These are phyloP conservation scores for Phymatotrichopsis omnivora DNA, from an alignment of 2,329 filamentous ascomycete genomes.

Conservation along the genomic window DNA sequence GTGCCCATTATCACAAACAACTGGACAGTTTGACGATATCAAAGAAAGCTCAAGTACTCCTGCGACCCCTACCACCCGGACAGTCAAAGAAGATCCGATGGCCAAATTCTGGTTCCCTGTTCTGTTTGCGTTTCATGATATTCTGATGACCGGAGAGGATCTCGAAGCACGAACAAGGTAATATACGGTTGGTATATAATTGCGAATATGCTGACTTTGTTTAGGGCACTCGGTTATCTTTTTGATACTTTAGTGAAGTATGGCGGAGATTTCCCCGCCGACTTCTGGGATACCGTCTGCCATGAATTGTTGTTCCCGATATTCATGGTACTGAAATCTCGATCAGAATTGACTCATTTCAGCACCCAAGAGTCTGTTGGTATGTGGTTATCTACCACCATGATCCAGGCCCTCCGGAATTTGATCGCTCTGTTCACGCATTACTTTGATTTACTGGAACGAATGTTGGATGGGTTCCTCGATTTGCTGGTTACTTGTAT, in stretches of 20 bases:
- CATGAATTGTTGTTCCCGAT: conserved; percentile 94
- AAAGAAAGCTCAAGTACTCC: conserved; percentile 14
- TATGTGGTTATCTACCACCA: conserved; percentile 96
- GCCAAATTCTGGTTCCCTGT: conserved; percentile 98
- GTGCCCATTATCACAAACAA: conserved; percentile 68
- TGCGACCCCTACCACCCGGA: conserved; percentile 32
- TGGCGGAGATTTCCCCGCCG: conserved; percentile 78
- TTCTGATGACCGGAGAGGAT: conserved; percentile 98
- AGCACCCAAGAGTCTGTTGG: conserved; percentile 93
- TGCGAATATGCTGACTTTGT: background rate
- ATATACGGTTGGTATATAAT: conserved; percentile 9
- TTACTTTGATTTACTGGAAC: conserved; percentile 91
- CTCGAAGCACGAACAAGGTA: conserved; percentile 72
- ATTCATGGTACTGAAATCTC: conserved; percentile 93
- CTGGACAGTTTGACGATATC: conserved; percentile 35
- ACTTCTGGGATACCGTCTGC: conserved; percentile 99
- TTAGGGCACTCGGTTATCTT: conserved; percentile 76
- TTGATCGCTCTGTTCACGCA: conserved; percentile 99
- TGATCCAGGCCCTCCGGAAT: conserved; percentile 96
- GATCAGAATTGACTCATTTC: conserved; percentile 91
- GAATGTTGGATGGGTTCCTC: conserved; percentile 96
- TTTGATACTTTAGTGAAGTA: conserved; percentile 89
- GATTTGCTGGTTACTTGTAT: conserved; percentile 92
- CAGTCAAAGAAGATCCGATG: conserved; percentile 64
- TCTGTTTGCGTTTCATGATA: conserved; percentile 95